Evolutionary conservation across 805 yeast genomes (phyloP), one percentile per base, ranked within the genome.

Genomic region (Metschnikowia borealis): DNA sequence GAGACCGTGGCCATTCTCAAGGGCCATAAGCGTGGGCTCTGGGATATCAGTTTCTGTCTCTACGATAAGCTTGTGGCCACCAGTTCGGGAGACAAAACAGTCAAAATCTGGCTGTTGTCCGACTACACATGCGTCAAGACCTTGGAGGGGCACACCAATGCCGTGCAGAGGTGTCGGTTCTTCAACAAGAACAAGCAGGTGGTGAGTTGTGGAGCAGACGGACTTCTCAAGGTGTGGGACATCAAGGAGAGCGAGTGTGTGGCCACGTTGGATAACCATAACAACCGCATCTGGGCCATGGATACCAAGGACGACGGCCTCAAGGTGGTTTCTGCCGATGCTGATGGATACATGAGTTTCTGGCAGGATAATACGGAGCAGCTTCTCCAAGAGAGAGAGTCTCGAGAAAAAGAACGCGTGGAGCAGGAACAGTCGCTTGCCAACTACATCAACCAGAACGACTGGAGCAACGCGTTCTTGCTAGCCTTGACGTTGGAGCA

Each of bases 11-110:
- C 96, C 7, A 76, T 92, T 6, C 71, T 94, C 54, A 82, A 83
- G 53, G 97, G 97, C 15, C 99, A 94, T 68, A 87, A 84, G 64
- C 81, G 99, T 61, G 98, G 98, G 11, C 79, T 94, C 40, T 94
- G 98, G 96, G 95, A 89, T 63, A 83, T 90, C 32, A 78, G 79
- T 54, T 94, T 94, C 65, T 87, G 89, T 60, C 82, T 82, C 35
- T 87, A 77, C 66, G 97, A 89, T 60, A 84, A 88, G 66, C 66
- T 84, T 1, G 56, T 94, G 17, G 85, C 82, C 21, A 91, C 97
- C 1, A 84, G 86, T n/a, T 83, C 95, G 33, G 97, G 98, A 55
- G 99, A 92, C 67, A 89, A 89, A 64, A 86, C 97, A 0, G 78
- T 87, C 51, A 87, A 89, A 61, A 77, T 90, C 39, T 94, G 99